Evolutionary conservation across 1,284 basidiomycete species (phyloP), one percentile per base, ranked within the genome.

Genomic region (Puccinia brachypodii): DNA sequence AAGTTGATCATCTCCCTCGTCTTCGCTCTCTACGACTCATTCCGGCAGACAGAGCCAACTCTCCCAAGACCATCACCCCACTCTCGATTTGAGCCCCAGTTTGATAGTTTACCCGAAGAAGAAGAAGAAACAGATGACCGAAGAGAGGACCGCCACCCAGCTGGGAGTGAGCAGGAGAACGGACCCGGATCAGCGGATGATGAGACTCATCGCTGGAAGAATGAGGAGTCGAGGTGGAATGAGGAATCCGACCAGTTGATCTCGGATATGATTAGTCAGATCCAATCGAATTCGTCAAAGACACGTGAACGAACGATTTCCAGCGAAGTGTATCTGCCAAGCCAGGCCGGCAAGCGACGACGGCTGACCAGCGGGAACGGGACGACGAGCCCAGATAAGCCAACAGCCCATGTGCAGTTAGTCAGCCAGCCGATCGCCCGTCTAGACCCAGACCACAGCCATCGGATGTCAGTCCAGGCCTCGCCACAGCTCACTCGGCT

Each of bases 1-100:
- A 86, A 86, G 83, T 83, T 86, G 36, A 68, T 84, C 44, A 76
- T 85, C 31, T 85, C 85, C 14, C 44, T 84, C 42, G 33, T 84
- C 19, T 83, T 86, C 42, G 85, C 85, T 8, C 56, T 84, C 0
- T 71, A 82, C 6, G 83, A 85, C 64, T 77, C 82, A 9, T 31
- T 81, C 14, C 82, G 81, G 42, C 83, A 85, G 68, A 68, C 81
- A n/a, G 33, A 7, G n/a, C 76, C 14, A 13, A 42, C 31, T 28
- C 11, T n/a, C 22, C 40, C 53, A n/a, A 40, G 33, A 40, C 44
- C 66, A 58, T 71, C 76, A 31, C 64, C 76, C 14, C 66, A 56
- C 19, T 40, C 66, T n/a, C 44, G 66, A 53, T 53, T 79, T 33
- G 44, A 64, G 40, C 62, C 60, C 2, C 42, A 64, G 25, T 75